Base-by-base conservation (phyloP, 192 early-diverging fungal species). In the Entomortierella chlamydospora region DNA sequence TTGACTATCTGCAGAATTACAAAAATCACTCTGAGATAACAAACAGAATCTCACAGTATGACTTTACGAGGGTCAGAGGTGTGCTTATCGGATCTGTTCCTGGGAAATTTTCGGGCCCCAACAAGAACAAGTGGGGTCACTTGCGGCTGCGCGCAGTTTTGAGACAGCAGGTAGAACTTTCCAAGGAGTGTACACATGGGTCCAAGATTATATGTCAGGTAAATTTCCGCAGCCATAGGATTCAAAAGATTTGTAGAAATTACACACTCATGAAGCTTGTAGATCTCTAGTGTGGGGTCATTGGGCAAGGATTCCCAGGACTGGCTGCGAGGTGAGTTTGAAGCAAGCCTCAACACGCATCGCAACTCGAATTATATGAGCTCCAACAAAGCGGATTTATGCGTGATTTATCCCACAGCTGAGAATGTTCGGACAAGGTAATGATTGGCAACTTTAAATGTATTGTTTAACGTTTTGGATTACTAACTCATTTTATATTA, bases 221-320 rank as follows among this genome's bases (percentile, higher is more conserved):
- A 81, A 5, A 37, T 10, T 37, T 54, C 11, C 1, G 9, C 8
- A 25, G 20, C 0, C 42, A 30, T 54, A 20, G 39, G 9, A 15
- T 18, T 58, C 29, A 29, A 18, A 58, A 20, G 31, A 58, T 34
- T 4, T 12, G 26, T 55, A 55, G 3, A 55, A 6, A 26, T 28
- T 30, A 43, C 33, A 31, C 47, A 22, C 55, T 25, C 33, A 33
- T 49, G 56, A n/a, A n/a, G n/a, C n/a, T n/a, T n/a, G 13, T 51
- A 91, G 85, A 88, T 86, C 47, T 92, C 91, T 5, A 89, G 87
- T 52, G 82, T 91, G 22, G 91, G 90, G 10, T 86, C 85, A 3
- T 72, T 91, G 1, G 90, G 90, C 10, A 83, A 73, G 28, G 66
- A 68, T 10, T 66, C 83, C n/a, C 82, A 90, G 56, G 60, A 68